These are phyloP conservation scores for Spongiforma sp. DNA, from an alignment of 1,284 basidiomycete species.

Conservation along the genomic window DNA sequence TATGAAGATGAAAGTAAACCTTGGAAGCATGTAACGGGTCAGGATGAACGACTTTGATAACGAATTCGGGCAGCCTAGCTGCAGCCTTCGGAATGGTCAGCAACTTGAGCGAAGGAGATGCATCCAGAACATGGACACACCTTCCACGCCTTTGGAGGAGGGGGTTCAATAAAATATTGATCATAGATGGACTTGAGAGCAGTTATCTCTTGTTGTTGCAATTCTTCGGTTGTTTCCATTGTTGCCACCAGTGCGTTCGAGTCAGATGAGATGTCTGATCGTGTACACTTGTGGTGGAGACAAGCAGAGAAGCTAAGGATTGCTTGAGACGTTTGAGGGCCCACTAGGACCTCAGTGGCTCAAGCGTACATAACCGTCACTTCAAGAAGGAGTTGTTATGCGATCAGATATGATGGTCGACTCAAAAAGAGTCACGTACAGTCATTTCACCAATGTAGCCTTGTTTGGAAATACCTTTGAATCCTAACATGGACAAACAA, in stretches of 20 bases:
- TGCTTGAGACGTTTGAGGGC: slow-evolving; percentile 60
- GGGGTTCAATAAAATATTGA: slow-evolving; percentile 71
- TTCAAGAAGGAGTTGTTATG: slow-evolving; percentile 11
- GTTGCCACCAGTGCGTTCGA: slow-evolving; percentile 5
- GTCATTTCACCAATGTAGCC: slow-evolving; percentile 24
- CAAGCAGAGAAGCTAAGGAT: slow-evolving; percentile 22
- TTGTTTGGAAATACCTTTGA: slow-evolving; percentile 22
- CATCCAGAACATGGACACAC: slow-evolving; percentile 46
- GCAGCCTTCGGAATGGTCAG: slow-evolving; percentile 55
- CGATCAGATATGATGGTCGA: slow-evolving; percentile 15
- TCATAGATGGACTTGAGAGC: slow-evolving; percentile 79
- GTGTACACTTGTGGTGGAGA: slow-evolving; percentile 17
- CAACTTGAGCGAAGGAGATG: slow-evolving; percentile 11
- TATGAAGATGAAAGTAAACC: slow-evolving; percentile 67
- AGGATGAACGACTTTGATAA: slow-evolving; percentile 70
- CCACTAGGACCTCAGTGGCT: slow-evolving; percentile 71
- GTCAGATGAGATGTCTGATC: not conserved
- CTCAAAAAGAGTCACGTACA: slow-evolving; percentile 16
- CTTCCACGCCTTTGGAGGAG: slow-evolving; percentile 83
- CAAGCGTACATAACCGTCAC: slow-evolving; percentile 63
- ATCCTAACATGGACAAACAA: slow-evolving; percentile 31
- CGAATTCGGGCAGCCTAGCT: slow-evolving; percentile 70
- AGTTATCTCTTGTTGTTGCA: slow-evolving; percentile 76
- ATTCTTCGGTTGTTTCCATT: slow-evolving; percentile 76
- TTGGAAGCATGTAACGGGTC: slow-evolving; percentile 56